phyloP scores from a whole-genome alignment of 306 rosid genomes.

The Rubus parviflorus region DNA sequence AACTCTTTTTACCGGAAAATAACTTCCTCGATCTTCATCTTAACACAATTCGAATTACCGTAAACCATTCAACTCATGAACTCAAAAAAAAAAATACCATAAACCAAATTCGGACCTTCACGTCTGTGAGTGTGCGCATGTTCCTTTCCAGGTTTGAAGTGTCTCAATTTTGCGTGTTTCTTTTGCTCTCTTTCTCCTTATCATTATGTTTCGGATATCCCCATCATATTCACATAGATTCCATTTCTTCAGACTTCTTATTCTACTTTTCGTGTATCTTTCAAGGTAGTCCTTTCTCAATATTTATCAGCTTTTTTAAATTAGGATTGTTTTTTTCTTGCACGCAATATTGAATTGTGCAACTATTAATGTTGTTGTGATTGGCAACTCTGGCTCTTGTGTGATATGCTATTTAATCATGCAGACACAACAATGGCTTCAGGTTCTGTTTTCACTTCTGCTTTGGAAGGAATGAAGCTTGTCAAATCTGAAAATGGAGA shows the following conservation, averaged over 20 bases:
- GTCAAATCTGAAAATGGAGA: slow-evolving; percentile 62
- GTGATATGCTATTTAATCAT: background rate
- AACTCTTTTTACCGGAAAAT: background rate
- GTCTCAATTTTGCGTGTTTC: background rate
- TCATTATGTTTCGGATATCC: background rate
- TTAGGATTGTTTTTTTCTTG: background rate
- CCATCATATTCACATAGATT: background rate
- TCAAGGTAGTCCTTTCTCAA: background rate
- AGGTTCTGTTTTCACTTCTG: slow-evolving; percentile 53
- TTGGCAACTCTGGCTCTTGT: background rate
- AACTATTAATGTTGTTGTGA: background rate
- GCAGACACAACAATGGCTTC: slow-evolving; percentile 34
- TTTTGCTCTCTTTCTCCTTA: background rate
- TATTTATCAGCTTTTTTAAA: too few species aligned
- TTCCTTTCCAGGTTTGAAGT: background rate
- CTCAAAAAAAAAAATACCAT: background rate
- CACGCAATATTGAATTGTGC: slow-evolving; percentile 7
- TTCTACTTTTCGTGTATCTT: background rate
- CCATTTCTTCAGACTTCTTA: background rate
- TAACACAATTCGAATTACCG: background rate
- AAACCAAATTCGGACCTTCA: background rate
- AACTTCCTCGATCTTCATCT: too few species aligned
- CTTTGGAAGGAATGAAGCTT: slow-evolving; percentile 52
- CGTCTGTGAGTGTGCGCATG: background rate
- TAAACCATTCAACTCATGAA: too few species aligned